phyloP scores from a whole-genome alignment of 208 protist species.

The Pavlovales sp. region DNA sequence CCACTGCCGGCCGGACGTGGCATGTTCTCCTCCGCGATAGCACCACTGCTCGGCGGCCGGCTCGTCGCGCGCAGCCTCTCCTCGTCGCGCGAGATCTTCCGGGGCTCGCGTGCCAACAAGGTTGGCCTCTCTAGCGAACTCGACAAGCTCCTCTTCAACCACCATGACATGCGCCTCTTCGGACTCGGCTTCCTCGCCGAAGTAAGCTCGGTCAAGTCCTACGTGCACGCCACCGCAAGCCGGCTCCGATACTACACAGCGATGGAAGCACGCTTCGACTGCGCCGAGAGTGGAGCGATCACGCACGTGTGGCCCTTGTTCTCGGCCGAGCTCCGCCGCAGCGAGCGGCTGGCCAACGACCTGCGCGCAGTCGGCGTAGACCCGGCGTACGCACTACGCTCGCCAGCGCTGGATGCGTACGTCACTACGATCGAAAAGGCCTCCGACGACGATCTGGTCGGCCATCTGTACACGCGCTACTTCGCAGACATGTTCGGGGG shows the following conservation, averaged over 20 bases:
- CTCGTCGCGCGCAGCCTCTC: too few species aligned
- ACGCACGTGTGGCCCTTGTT: neutral
- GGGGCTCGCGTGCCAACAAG: neutral
- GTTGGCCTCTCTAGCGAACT: neutral
- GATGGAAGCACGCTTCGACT: neutral
- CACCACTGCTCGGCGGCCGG: too few species aligned
- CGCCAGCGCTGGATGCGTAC: neutral
- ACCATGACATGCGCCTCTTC: neutral
- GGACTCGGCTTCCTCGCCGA: neutral
- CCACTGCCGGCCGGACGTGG: too few species aligned
- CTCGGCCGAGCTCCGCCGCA: neutral
- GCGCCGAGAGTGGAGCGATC: neutral
- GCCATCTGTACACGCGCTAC: slow-evolving; percentile 10
- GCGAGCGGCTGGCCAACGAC: neutral
- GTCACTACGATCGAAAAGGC: neutral
- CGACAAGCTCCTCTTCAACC: neutral
- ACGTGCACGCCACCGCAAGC: neutral
- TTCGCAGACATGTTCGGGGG: slow-evolving; percentile 17
- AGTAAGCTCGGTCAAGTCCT: neutral
- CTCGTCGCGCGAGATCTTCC: neutral
- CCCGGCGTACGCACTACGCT: neutral
- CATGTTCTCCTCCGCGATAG: too few species aligned
- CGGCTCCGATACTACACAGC: neutral
- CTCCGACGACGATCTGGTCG: neutral
- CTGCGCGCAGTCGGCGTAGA: neutral